Conservation (phyloP, 139 green algal species). For the Chlorella sp. region DNA sequence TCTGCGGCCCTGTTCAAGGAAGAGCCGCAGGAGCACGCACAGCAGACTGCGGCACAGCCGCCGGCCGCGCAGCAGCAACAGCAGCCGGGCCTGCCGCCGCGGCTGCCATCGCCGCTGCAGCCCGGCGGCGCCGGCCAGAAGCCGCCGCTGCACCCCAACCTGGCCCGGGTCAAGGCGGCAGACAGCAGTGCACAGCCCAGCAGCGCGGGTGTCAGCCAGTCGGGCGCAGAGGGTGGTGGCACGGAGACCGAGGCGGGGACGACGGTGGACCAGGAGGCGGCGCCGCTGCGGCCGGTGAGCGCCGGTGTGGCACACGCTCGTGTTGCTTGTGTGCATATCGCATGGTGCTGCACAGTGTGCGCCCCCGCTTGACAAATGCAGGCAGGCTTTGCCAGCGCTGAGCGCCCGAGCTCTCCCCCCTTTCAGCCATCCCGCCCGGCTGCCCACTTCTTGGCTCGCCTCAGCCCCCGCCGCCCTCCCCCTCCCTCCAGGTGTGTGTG, state of each 20-base stretch:
- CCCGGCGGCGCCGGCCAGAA: not conserved
- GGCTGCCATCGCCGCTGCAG: not conserved
- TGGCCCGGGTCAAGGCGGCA: not conserved
- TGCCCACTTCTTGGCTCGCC: too few species aligned
- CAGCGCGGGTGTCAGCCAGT: constrained; percentile 30
- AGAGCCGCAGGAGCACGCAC: not conserved
- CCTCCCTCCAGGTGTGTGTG: not conserved
- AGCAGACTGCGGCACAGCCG: constrained; percentile 15
- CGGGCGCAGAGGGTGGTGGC: constrained; percentile 4
- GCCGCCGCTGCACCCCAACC: constrained; percentile 25
- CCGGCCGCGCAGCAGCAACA: not conserved
- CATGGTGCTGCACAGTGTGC: not conserved
- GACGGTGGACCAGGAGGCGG: constrained; percentile 3
- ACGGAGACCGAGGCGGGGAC: constrained; percentile 6
- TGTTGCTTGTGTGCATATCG: too few species aligned
- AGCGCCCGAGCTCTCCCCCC: too few species aligned
- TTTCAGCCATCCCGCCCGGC: too few species aligned
- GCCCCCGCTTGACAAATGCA: too few species aligned
- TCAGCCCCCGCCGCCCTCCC: too few species aligned
- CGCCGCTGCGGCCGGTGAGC: constrained; percentile 16
- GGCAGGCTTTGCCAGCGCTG: too few species aligned
- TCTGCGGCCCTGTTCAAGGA: constrained; percentile 11
- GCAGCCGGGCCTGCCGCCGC: not conserved
- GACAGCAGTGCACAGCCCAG: constrained; percentile 29
- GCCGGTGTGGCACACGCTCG: not conserved